phyloP scores from a whole-genome alignment of 2,329 filamentous ascomycete genomes.

The Penicillium digitatum region DNA sequence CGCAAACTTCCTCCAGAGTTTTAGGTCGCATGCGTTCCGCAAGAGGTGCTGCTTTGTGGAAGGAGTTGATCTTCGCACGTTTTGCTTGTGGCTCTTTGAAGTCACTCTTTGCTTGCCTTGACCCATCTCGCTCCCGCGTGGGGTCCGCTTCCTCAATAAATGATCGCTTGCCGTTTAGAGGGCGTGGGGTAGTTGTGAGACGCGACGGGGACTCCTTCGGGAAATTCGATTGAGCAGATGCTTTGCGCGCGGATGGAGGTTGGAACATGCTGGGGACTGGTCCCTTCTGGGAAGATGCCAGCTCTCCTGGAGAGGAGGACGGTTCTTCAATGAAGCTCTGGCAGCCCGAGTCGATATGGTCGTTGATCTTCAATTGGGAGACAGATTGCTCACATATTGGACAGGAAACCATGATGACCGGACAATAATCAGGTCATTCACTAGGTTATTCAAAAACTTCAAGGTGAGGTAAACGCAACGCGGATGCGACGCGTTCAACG shows the following conservation, averaged over 20 bases:
- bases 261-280: constrained; percentile 54
- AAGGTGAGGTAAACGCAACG: background rate
- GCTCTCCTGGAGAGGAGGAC: constrained; percentile 44
- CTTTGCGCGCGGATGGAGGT: constrained; percentile 47
- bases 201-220: constrained; percentile 26
- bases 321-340: constrained; percentile 57
- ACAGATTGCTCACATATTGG: constrained; percentile 70
- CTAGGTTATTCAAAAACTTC: background rate
- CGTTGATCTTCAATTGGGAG: constrained; percentile 65
- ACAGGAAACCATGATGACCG: constrained; percentile 60
- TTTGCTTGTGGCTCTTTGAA: constrained; percentile 52
- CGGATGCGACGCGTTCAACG: constrained; percentile 1
- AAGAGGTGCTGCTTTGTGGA: constrained; percentile 71
- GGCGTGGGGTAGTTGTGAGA: constrained; percentile 24
- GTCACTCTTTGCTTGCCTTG: constrained; percentile 21
- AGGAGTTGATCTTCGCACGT: constrained; percentile 60
- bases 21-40: constrained; percentile 90
- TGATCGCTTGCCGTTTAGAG: constrained; percentile 32
- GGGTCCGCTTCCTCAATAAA: constrained; percentile 25
- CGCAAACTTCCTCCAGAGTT: constrained; percentile 78
- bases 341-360: constrained; percentile 84
- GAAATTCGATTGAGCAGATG: constrained; percentile 26
- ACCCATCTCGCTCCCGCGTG: constrained; percentile 21
- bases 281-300: constrained; percentile 36
- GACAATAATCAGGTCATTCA: background rate